A percentile compares a stretch with the other conserved stretches of the same genome.
Evolutionary conservation across 2,329 filamentous ascomycete genomes (phyloP).

Genomic region (Xylaria polymorpha): DNA sequence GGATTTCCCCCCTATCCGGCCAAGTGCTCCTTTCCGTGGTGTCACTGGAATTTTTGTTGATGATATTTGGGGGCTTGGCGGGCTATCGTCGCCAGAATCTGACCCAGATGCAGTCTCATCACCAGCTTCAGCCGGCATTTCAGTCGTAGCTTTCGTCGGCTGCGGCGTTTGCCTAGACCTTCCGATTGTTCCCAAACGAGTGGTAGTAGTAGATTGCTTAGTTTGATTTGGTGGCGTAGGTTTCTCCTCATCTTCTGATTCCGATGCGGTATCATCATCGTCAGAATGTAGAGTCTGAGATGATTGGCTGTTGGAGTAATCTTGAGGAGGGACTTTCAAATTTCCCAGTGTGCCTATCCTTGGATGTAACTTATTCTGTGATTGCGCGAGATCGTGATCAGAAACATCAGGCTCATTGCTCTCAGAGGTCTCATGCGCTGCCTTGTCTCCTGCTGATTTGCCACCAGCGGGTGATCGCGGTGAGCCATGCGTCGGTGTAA

Average conservation of each 20-base stretch:
- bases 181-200: conserved; percentile 40
- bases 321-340: conserved; percentile 28
- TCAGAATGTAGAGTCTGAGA: conserved; percentile 42
- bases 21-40: conserved; percentile 38
- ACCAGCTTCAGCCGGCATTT: conserved; percentile 31
- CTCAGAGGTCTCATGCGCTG: conserved; percentile 35
- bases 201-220: conserved; percentile 26
- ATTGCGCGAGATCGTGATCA: conserved; percentile 36
- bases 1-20: conserved; percentile 45
- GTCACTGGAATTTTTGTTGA: conserved; percentile 20
- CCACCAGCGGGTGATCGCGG: conserved; percentile 44
- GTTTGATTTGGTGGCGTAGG: conserved; percentile 36
- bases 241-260: conserved; percentile 40
- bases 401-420: conserved; percentile 43
- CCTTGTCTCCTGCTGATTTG: conserved; percentile 12
- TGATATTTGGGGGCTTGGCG: conserved; percentile 18
- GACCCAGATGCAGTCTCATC: conserved; percentile 45
- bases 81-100: conserved; percentile 30
- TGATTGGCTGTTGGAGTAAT: conserved; percentile 40
- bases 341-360: conserved; percentile 42
- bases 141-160: conserved; percentile 41
- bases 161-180: conserved; percentile 48
- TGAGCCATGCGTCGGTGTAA: conserved; percentile 57
- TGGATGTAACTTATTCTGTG: conserved; percentile 34
- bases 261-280: conserved; percentile 48